Conservation (phyloP, 108 stramenopile genomes). For the Parietichytrium sp. region DNA sequence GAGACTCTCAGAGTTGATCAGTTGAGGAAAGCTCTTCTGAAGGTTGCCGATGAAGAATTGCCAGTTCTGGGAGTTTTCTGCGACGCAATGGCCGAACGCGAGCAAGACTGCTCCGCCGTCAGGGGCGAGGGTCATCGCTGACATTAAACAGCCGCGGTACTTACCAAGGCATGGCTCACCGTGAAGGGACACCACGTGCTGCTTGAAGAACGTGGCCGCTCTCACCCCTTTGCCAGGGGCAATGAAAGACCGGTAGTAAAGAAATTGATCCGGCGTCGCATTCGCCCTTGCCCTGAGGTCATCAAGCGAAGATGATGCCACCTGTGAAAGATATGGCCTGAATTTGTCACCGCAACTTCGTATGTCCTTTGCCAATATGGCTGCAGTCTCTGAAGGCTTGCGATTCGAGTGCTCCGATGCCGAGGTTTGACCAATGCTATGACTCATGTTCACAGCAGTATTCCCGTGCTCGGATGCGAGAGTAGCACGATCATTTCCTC, state of each 20-base stretch:
- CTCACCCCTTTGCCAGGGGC: background rate
- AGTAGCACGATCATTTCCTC: too few relatives aligned
- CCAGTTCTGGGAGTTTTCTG: slow-evolving; percentile 29
- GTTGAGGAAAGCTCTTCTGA: background rate
- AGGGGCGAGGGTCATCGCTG: slow-evolving; percentile 15
- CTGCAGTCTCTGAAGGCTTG: too few relatives aligned
- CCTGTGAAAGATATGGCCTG: too few relatives aligned
- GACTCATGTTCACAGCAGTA: too few relatives aligned
- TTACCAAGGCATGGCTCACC: slow-evolving; percentile 19
- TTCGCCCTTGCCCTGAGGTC: too few relatives aligned
- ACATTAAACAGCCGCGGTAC: slow-evolving; percentile 33
- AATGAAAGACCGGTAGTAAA: slow-evolving; percentile 18
- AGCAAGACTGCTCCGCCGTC: slow-evolving; percentile 33
- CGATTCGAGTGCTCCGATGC: too few relatives aligned
- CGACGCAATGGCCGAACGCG: background rate
- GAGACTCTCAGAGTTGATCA: background rate
- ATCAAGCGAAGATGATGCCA: too few relatives aligned
- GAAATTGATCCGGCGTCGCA: too few relatives aligned
- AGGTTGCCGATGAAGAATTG: slow-evolving; percentile 2
- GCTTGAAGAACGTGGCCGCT: background rate
- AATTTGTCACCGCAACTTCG: too few relatives aligned
- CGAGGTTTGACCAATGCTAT: too few relatives aligned
- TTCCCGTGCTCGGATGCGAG: too few relatives aligned
- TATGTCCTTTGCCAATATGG: too few relatives aligned
- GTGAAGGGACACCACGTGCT: slow-evolving; percentile 22